Base-by-base conservation (phyloP, 2,329 filamentous ascomycete species). In the Diplocarpon mali region DNA sequence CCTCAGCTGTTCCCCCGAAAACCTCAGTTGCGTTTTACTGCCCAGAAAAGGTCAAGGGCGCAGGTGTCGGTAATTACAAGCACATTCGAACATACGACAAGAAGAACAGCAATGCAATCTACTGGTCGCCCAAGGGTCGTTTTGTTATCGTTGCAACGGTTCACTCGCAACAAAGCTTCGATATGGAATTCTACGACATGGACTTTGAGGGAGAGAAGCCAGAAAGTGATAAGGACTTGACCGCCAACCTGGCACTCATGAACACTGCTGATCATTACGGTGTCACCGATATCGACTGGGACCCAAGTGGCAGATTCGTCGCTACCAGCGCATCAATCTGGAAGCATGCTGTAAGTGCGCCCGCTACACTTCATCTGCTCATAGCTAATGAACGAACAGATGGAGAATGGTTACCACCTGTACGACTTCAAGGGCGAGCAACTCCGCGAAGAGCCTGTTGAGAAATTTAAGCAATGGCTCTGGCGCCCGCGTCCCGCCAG, bases 21-120 rank as follows among this genome's bases (percentile, higher is more conserved):
- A 96, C 92, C 1, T 76, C 88, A 0, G 90, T 96, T 15, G 78
- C 86, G 29, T 98, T 98, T 76, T 98, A 95, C 73, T 90, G 86
- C 57, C 89, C 92, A 0, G 92, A 98, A 66, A 96, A 95, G 73
- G 70, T 78, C 60, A 98, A 96, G 76, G 86, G 76, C 45, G 64
- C 76, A 42, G 73, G 76, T 17, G 73, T 85, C 29, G 92, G 92
- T 53, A 95, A 94, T 73, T 98, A 96, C 76, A 93, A 90, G 72
- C 86, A 93, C 63, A 81, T 96, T 55, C 81, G 88, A 52, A 96
- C 89, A 8, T 73, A 95, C 45, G 92, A 98, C 60, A 96, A 96
- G 80, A 96, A 96, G 80, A 96, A 93, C 69, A 95, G 85, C 76
- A 98, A 98, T 62, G 89, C 86, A 54, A 98, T 98, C 62, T 96